phyloP scores from a whole-genome alignment of 371 early-diverging fungal genomes.

The Mortierella sp. region DNA sequence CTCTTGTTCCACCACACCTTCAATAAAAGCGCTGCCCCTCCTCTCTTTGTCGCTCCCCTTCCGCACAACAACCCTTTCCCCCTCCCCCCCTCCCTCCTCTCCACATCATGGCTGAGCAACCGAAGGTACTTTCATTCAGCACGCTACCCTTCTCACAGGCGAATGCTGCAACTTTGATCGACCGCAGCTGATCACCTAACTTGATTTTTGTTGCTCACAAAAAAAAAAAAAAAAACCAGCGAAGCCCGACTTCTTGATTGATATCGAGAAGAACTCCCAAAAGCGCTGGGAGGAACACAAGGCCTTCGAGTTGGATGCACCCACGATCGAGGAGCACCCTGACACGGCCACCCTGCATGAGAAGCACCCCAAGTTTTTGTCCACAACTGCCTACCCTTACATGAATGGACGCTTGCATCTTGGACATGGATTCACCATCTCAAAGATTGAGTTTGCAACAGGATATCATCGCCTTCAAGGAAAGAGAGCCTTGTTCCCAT shows the following conservation, averaged over 20 bases:
- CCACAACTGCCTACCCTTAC: conserved; percentile 99
- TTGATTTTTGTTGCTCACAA: neutral
- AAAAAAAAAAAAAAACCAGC: conserved; percentile 40
- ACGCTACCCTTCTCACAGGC: neutral
- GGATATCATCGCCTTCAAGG: conserved; percentile 97
- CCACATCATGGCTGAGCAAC: conserved; percentile 10
- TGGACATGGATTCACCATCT: conserved; percentile 98
- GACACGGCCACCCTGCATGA: conserved; percentile 65
- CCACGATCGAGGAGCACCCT: conserved; percentile 70
- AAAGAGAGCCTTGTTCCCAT: conserved; percentile 96
- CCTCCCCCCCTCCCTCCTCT: neutral
- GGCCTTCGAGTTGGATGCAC: conserved; percentile 90
- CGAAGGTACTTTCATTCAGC: conserved; percentile 11
- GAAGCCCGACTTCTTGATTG: conserved; percentile 87
- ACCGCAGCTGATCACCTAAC: too few species aligned
- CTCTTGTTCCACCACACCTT: neutral
- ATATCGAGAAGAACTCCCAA: conserved; percentile 83
- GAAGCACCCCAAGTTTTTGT: conserved; percentile 92
- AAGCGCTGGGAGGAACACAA: conserved; percentile 81
- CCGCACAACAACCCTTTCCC: conserved; percentile 3
- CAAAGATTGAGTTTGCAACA: conserved; percentile 97
- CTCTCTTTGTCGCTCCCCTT: conserved; percentile 9
- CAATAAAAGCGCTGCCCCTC: too few species aligned
- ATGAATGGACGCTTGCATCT: conserved; percentile 99
- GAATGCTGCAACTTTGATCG: neutral